Percentiles rank a stretch among this genome's conserved stretches.
These are phyloP conservation scores for Chaetomiaceae sp. DNA, from an alignment of 2,329 filamentous ascomycete species.

Conservation along the genomic window DNA sequence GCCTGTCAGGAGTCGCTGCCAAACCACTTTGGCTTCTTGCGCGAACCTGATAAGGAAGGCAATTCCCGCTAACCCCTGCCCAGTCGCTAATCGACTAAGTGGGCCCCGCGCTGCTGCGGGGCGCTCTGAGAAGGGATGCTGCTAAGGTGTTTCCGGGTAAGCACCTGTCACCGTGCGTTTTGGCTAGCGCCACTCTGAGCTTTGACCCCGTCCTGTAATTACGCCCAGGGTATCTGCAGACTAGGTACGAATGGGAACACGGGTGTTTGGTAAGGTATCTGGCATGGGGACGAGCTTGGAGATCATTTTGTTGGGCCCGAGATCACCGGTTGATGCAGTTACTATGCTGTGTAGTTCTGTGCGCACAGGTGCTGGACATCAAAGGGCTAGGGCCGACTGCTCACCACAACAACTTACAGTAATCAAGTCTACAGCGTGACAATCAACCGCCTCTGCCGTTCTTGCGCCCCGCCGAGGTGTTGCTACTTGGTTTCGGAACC, in stretches of 20 bases:
- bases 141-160: slow-evolving; percentile 8
- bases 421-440: too few species aligned
- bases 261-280: too few species aligned
- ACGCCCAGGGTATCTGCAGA: not conserved
- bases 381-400: too few species aligned
- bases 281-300: too few species aligned
- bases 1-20: not conserved
- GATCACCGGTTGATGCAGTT: too few species aligned
- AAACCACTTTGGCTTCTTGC: not conserved
- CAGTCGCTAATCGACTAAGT: slow-evolving; percentile 12
- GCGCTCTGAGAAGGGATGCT: not conserved
- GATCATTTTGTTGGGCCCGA: too few species aligned
- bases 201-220: slow-evolving; percentile 1
- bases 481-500: slow-evolving; percentile 6
- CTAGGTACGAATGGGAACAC: too few species aligned
- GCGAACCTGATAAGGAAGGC: slow-evolving; percentile 3
- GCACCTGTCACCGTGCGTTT: not conserved
- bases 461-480: slow-evolving; percentile 2
- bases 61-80: not conserved
- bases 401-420: too few species aligned
- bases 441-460: slow-evolving; percentile 12
- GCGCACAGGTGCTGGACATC: too few species aligned
- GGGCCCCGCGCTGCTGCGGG: not conserved
- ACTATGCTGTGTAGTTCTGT: too few species aligned
- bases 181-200: slow-evolving; percentile 2